Evolutionary conservation across 2,329 filamentous ascomycete genomes (phyloP).

Genomic region (Talaromyces sp.): DNA sequence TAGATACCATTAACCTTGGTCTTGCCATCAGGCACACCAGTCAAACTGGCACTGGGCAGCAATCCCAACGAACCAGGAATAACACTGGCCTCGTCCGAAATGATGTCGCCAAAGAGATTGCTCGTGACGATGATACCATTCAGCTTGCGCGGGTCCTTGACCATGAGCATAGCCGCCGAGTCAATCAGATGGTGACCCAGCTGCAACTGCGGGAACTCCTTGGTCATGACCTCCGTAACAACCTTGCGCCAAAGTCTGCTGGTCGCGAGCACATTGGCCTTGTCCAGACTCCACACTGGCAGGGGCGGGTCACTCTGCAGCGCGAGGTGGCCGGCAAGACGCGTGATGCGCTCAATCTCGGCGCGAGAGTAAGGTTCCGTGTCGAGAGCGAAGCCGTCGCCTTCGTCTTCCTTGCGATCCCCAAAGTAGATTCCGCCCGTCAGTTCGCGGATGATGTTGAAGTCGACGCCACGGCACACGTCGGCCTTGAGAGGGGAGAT

Average conservation of each 20-base stretch:
- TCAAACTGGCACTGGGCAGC: constrained; percentile 80
- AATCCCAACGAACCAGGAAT: constrained; percentile 89
- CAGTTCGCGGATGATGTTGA: constrained; percentile 87
- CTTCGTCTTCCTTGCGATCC: constrained; percentile 70
- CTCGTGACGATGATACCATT: constrained; percentile 90
- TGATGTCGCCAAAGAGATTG: constrained; percentile 95
- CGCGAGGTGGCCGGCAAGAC: constrained; percentile 76
- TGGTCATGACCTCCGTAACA: constrained; percentile 75
- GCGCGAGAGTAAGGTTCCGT: constrained; percentile 77
- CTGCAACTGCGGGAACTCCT: constrained; percentile 83
- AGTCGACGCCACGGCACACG: constrained; percentile 81
- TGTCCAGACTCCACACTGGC: constrained; percentile 83
- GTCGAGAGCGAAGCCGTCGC: constrained; percentile 73
- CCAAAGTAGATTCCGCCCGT: constrained; percentile 96
- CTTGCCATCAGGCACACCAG: constrained; percentile 80
- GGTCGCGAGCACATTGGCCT: constrained; percentile 93
- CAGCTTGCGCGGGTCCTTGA: constrained; percentile 82
- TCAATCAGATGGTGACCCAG: constrained; percentile 89
- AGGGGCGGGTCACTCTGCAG: constrained; percentile 69
- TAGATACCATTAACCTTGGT: constrained; percentile 88
- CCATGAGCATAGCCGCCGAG: constrained; percentile 94
- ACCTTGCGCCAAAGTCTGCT: constrained; percentile 84
- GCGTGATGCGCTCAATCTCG: constrained; percentile 84
- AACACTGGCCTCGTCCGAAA: constrained; percentile 89
- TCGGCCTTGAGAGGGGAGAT: constrained; percentile 81